A percentile compares a stretch with the other conserved stretches of the same genome.
Conservation (phyloP, 352 stramenopile genomes). For the Globisporangium paroecandrum region DNA sequence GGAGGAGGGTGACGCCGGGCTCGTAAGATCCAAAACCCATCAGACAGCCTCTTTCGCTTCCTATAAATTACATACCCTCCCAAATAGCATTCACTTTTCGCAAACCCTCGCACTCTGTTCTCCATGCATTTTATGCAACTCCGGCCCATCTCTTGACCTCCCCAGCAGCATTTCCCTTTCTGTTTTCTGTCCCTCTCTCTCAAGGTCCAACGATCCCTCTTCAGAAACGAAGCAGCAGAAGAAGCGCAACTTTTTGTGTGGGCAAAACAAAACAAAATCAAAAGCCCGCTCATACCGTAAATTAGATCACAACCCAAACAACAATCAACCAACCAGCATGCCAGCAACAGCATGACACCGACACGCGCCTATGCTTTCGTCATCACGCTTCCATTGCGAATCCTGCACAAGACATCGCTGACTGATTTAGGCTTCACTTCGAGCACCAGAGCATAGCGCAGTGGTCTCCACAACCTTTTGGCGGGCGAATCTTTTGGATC, state of each 20-base stretch:
- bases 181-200: not conserved
- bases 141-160: not conserved
- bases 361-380: not conserved
- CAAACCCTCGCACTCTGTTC: not conserved
- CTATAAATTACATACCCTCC: conserved; percentile 4
- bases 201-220: not conserved
- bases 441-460: not conserved
- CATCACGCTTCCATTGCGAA: not conserved
- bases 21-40: conserved; percentile 11
- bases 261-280: not conserved
- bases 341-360: not conserved
- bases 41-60: not conserved
- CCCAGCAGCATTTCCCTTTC: not conserved
- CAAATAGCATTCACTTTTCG: not conserved
- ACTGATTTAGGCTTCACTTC: not conserved
- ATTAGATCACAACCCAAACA: not conserved
- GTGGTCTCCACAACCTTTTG: not conserved
- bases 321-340: not conserved
- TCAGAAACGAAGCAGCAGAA: conserved; percentile 10
- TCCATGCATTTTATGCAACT: not conserved
- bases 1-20: conserved; percentile 2
- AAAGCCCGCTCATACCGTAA: not conserved
- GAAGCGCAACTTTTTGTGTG: not conserved
- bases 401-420: not conserved
- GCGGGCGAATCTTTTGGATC: not conserved